Evolutionary conservation across 2,329 filamentous ascomycete genomes (phyloP).

Genomic region (Colletotrichum scovillei): DNA sequence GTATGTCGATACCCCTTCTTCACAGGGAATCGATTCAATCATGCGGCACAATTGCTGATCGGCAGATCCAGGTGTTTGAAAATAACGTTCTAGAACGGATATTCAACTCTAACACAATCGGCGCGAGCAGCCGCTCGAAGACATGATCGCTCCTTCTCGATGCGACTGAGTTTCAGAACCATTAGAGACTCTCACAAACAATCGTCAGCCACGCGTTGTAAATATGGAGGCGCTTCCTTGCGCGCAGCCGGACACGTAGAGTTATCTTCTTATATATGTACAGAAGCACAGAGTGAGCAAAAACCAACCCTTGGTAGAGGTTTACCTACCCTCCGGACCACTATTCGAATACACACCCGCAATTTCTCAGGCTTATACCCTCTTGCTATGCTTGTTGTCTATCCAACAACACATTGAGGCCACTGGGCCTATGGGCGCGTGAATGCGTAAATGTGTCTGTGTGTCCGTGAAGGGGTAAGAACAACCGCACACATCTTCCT

Average conservation of each 20-base stretch:
- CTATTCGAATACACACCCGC: background rate
- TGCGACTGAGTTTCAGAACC: background rate
- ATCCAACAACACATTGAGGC: background rate
- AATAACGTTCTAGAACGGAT: background rate
- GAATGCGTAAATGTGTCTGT: background rate
- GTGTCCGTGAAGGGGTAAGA: background rate
- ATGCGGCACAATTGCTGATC: background rate
- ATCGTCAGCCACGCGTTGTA: slow-evolving; percentile 9
- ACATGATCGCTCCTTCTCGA: background rate
- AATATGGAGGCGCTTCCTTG: background rate
- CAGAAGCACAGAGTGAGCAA: slow-evolving; percentile 22
- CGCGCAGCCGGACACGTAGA: background rate
- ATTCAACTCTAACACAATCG: background rate
- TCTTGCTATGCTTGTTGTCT: background rate
- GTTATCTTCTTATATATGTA: slow-evolving; percentile 24
- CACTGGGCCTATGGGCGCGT: background rate
- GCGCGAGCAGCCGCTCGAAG: background rate
- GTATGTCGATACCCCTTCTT: too few relatives aligned
- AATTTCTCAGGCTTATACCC: background rate
- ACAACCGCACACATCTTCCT: background rate
- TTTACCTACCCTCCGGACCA: background rate
- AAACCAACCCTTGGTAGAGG: background rate
- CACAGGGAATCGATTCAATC: background rate
- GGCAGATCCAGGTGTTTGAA: background rate
- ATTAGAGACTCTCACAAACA: background rate